Conservation (phyloP, 2,329 filamentous ascomycete species). For the Nemania bipapillata region DNA sequence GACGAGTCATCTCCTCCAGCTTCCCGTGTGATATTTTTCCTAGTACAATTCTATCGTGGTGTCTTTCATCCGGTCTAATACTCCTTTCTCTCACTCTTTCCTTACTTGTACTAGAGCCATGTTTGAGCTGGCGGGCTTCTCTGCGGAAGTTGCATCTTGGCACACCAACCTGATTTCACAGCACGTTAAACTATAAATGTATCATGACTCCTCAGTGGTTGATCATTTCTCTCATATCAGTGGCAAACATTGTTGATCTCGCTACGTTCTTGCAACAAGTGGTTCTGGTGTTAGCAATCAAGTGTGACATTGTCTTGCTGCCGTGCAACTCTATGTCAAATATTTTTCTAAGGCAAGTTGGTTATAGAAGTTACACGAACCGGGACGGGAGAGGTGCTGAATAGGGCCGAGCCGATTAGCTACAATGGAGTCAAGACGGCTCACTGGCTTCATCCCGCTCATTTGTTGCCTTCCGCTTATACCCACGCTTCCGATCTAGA, state of each 20-base stretch:
- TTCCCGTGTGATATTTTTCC: not conserved
- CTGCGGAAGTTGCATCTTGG: not conserved
- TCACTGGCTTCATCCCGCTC: too few species aligned
- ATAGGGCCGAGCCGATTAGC: conserved; percentile 1
- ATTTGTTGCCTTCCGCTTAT: conserved; percentile 23
- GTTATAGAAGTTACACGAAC: conserved; percentile 26
- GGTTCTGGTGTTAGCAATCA: conserved; percentile 18
- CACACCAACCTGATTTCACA: not conserved
- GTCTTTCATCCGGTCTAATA: not conserved
- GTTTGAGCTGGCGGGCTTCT: not conserved
- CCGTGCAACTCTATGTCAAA: conserved; percentile 11
- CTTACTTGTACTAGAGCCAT: not conserved
- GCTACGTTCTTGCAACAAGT: conserved; percentile 19
- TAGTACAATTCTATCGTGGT: not conserved
- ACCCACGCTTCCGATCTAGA: conserved; percentile 16
- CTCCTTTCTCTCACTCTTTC: not conserved
- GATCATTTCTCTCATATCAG: not conserved
- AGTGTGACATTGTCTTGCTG: conserved; percentile 31
- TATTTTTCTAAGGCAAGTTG: conserved; percentile 12
- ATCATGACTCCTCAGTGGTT: conserved; percentile 11
- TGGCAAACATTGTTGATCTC: conserved; percentile 17
- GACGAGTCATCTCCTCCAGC: not conserved
- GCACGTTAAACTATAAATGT: not conserved
- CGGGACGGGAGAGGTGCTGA: conserved; percentile 4
- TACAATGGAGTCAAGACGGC: conserved; percentile 30